Evolutionary conservation across 1,284 basidiomycete species (phyloP), one percentile per base, ranked within the genome.

Genomic region (Cutaneotrichosporon mucoides): DNA sequence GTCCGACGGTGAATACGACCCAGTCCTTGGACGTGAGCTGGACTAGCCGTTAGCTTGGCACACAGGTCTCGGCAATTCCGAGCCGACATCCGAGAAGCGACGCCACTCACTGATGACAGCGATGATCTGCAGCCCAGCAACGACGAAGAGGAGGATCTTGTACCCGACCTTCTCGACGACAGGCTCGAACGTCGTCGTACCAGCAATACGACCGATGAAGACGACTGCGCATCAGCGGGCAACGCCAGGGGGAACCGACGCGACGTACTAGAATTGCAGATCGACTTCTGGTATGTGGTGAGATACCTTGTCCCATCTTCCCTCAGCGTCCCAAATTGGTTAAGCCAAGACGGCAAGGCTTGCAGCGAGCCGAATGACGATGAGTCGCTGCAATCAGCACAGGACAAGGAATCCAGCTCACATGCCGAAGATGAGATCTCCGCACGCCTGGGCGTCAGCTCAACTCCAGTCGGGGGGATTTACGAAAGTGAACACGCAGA

Each of bases 381-480:
- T 11, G 61, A 52, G 53, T 67, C 66, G 50, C 66, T 67, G 24
- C 15, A 2, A 15, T 55, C 46, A 54, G 63, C 16, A 3, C 5
- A 40, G 38, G 2, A 24, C 24, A 24, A 3, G n/a, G n/a, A n/a
- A n/a, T n/a, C n/a, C n/a, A n/a, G n/a, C 66, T 57, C 34, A 68
- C 66, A 53, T 53, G 13, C 66, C 66, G 50, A 64, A 68, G 42
- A 68, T 53, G 6, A 68, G 16, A 53, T 66, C 58, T 4, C 62
- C 66, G 42, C 49, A 61, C 6, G 60, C 49, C 47, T 49, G 47
- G 5, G 15, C 15, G 10, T 49, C 16, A 36, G 33, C 24, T 13
- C 33, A 6, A 5, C 5, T 5, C 33, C 12, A 6, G 5, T 12
- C 24, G 35, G 6, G 12, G 6, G 24, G 24, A 49, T 33, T 10